Evolutionary conservation across 208 protist species (phyloP).

Genomic region (Acanthamoeba lenticulata): DNA sequence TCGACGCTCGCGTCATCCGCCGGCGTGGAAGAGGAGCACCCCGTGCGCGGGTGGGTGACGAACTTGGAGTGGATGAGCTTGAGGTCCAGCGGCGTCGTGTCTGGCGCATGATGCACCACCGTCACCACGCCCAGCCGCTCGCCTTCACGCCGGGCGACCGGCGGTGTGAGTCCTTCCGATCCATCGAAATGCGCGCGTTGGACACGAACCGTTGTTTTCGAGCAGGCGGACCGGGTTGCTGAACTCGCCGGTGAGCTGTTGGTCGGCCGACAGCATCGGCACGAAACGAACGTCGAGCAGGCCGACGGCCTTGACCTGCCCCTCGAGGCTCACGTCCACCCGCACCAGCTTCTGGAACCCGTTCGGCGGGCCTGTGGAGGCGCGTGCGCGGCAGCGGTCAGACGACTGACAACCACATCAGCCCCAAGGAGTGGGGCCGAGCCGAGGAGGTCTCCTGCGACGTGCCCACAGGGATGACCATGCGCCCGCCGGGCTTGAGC

Average conservation of each 20-base stretch:
- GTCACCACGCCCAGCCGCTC: neutral
- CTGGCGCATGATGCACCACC: constrained; percentile 38
- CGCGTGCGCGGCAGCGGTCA: too few relatives aligned
- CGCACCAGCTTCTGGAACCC: constrained; percentile 26
- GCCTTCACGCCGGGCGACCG: neutral
- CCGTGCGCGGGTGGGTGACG: neutral
- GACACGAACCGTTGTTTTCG: neutral
- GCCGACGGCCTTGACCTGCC: constrained; percentile 6
- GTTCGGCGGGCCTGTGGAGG: neutral
- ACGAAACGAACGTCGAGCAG: constrained; percentile 62
- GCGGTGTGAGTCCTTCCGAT: neutral
- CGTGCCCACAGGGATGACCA: constrained; percentile 81
- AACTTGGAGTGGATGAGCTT: constrained; percentile 51
- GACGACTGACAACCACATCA: neutral
- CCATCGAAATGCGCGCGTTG: neutral
- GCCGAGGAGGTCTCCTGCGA: neutral
- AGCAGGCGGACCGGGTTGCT: neutral
- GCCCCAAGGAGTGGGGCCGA: neutral
- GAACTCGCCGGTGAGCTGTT: constrained; percentile 57
- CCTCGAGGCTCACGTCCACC: constrained; percentile 26
- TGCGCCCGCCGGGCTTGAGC: constrained; percentile 77
- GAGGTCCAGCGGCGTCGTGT: constrained; percentile 24
- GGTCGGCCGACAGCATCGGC: constrained; percentile 9
- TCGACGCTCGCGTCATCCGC: neutral
- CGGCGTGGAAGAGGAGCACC: neutral